These are phyloP conservation scores for Yarrowia hollandica DNA, from an alignment of 805 yeast genomes.

Conservation along the genomic window DNA sequence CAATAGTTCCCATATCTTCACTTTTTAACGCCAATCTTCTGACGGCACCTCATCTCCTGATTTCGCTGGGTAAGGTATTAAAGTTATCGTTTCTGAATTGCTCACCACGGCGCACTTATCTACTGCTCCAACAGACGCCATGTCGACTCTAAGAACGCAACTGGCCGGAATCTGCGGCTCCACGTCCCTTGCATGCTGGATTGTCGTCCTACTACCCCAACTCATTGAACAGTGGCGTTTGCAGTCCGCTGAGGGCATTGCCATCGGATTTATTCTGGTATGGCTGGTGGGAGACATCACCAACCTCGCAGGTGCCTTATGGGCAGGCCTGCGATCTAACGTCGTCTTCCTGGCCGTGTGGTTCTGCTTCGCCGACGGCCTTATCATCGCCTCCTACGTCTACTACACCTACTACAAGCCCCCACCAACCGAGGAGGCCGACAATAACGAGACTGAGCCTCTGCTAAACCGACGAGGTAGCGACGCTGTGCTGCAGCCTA, in stretches of 20 bases:
- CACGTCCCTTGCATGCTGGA: conserved; percentile 74
- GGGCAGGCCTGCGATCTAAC: conserved; percentile 70
- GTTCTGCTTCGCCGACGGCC: conserved; percentile 70
- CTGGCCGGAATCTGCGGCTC: conserved; percentile 69
- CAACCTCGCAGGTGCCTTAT: conserved; percentile 64
- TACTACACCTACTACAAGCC: conserved; percentile 47
- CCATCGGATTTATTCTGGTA: conserved; percentile 62
- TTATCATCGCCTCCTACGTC: conserved; percentile 57
- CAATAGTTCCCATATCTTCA: too few relatives aligned
- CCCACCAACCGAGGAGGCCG: neutral
- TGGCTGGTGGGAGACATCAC: conserved; percentile 75
- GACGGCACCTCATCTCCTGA: too few relatives aligned
- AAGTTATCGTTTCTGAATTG: too few relatives aligned
- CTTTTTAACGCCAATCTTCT: too few relatives aligned
- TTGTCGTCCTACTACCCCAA: conserved; percentile 73
- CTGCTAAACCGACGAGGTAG: conserved; percentile 41
- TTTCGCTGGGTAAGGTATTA: too few relatives aligned
- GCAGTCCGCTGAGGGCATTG: conserved; percentile 71
- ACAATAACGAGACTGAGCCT: conserved; percentile 35
- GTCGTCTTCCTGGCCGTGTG: conserved; percentile 70
- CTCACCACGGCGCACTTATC: neutral
- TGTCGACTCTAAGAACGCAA: conserved; percentile 14
- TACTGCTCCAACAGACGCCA: neutral
- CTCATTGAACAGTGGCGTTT: conserved; percentile 77
- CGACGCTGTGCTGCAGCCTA: conserved; percentile 37